Evolutionary conservation across 768 basidiomycete genomes (phyloP), one percentile per base, ranked within the genome.

Genomic region (Collybia nuda): DNA sequence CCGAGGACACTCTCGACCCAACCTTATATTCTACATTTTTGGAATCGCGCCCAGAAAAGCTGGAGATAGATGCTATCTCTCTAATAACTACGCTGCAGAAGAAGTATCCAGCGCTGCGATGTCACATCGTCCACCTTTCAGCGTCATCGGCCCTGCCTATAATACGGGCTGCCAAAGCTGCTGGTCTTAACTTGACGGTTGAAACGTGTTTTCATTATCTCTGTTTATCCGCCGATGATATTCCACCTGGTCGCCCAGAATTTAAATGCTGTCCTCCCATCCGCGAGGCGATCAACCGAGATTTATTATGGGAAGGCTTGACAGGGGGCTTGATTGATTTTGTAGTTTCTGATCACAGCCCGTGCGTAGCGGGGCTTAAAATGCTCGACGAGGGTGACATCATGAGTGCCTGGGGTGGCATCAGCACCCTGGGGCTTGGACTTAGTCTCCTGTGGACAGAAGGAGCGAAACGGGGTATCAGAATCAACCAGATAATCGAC

Each of bases 151-250:
- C 93, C 5, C 80, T 99, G 17, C 90, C 87, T 2, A 57, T 82
- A 35, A 83, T 98, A 52, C 81, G 82, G 37, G 74, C 79, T 41
- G 93, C 94, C 3, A 84, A 77, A 59, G 64, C 72, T 1, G 70
- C 79, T 1, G 83, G 87, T 0, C 67, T 83, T 28, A 84, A 85
- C 7, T 71, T 99, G 45, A 93, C 93, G 0, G 91, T 93, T 44
- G 96, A 99, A 75, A 99, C 96, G 0, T 98, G 95, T 68, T 98
- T 96, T 71, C 96, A 99, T 68, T 99, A 99, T 71, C 82, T 98
- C 18, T 84, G 84, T 58, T 80, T 97, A 6, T 73, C 80, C 36
- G 78, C 93, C 0, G 79, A 84, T 47, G 69, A 81, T 41, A 86
- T 97, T 51, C 92, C 91, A 5, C 64, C 78, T 50, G 87, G 88